Evolutionary conservation across 768 basidiomycete genomes (phyloP).

Genomic region (Trametes villosa): DNA sequence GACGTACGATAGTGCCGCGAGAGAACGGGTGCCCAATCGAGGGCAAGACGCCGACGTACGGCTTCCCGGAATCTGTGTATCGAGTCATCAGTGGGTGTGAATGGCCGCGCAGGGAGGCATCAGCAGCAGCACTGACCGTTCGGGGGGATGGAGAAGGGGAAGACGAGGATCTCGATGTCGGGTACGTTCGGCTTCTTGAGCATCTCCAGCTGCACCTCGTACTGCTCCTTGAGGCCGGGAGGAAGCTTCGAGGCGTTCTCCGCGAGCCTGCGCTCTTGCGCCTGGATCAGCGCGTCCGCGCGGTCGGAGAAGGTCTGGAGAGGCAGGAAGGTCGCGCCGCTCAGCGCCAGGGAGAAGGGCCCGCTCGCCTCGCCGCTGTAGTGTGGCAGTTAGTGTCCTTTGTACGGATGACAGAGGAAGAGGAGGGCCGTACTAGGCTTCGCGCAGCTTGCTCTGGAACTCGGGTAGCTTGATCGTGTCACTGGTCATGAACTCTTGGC

Average conservation of each 20-base stretch:
- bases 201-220: constrained; percentile 27
- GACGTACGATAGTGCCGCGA: constrained; percentile 37
- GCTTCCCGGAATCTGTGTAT: constrained; percentile 3
- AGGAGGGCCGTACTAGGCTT: constrained; percentile 7
- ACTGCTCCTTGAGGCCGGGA: constrained; percentile 31
- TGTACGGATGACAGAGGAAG: not conserved
- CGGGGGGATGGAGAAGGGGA: constrained; percentile 19
- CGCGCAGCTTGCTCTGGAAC: constrained; percentile 2
- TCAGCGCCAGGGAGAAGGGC: not conserved
- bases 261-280: not conserved
- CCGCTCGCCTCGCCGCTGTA: not conserved
- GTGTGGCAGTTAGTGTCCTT: not conserved
- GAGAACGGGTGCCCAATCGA: constrained; percentile 34
- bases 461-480: constrained; percentile 8
- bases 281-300: not conserved
- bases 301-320: constrained; percentile 2
- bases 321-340: constrained; percentile 11
- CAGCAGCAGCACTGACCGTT: not conserved
- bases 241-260: not conserved
- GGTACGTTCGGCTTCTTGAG: constrained; percentile 24
- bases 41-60: constrained; percentile 18
- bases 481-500: constrained; percentile 4
- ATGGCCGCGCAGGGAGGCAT: not conserved
- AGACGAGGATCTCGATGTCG: constrained; percentile 30
- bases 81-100: not conserved